Base-by-base conservation (phyloP, 129 eudicot species). In the Tanacetum coccineum region DNA sequence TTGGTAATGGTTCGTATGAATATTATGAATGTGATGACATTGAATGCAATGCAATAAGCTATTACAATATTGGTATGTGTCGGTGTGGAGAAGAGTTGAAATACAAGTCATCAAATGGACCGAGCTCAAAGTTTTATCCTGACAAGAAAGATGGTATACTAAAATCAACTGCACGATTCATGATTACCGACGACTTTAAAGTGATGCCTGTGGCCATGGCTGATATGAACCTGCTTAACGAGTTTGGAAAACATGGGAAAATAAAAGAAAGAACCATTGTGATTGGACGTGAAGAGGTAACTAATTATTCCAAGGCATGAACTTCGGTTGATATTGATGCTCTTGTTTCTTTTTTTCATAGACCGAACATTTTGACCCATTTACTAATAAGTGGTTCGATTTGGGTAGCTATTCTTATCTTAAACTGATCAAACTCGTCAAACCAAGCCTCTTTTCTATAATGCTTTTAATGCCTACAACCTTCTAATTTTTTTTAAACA, bases 141-240 rank as follows among this genome's bases (percentile, higher is more conserved):
- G 45, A 28, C 28, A 50, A 14, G 51, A 18, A 44, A 74, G 17
- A 59, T 1, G 58, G 59, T 28, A 53, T 76, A 26, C 0, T 64
- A 48, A 76, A 62, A 70, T 52, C 81, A 17, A 70, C 81, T 15
- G 57, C 62, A 15, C 62, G 46, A 2, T 76, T 76, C 54, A 70
- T 76, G 62, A 26, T 76, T 44, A 76, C 54, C 0, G 62, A 62
- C 22, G 72, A 76, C 66, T 20, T 76, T 3, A 51, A 30, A 14
- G 54, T 76, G 70, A 68, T 17, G 62, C 71, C 76, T 28, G 18
- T 76, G 21, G 67, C 66, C 26, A 70, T 76, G 80, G 48, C 67
- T 12, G 71, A 73, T 67, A 26, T 70, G 54, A n/a, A 59, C 19
- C 21, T 76, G 52, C 71, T 70, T 70, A 54, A 36, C 18, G 54